Evolutionary conservation across 225 moss, liverwort and hornwort genomes (phyloP).

Genomic region (Sphagnum contortum): DNA sequence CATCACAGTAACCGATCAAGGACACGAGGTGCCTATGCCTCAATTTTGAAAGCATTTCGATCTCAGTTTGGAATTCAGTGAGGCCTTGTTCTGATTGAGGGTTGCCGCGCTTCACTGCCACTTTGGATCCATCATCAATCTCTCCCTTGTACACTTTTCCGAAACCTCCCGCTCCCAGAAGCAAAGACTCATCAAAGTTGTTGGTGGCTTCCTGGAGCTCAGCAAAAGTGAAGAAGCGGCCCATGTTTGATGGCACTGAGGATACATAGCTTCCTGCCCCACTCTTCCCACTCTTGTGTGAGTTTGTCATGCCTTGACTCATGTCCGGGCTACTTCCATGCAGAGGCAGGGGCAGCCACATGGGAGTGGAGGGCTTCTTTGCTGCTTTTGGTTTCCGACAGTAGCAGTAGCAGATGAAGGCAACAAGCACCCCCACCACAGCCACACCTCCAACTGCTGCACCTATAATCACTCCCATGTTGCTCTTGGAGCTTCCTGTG

Average conservation of each 20-base stretch:
- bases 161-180: constrained; percentile 53
- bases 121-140: constrained; percentile 55
- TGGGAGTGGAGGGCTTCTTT: constrained; percentile 37
- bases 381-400: constrained; percentile 22
- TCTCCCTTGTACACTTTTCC: constrained; percentile 63
- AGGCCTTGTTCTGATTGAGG: constrained; percentile 48
- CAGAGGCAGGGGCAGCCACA: constrained; percentile 80
- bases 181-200: constrained; percentile 41
- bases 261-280: constrained; percentile 68
- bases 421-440: constrained; percentile 34
- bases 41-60: constrained; percentile 49
- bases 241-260: constrained; percentile 51
- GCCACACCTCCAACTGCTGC: constrained; percentile 64
- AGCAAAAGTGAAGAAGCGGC: constrained; percentile 54
- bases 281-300: constrained; percentile 80
- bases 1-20: constrained; percentile 49
- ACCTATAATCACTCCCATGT: constrained; percentile 49
- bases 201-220: constrained; percentile 57
- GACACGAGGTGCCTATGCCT: constrained; percentile 50
- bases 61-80: constrained; percentile 52
- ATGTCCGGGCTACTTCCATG: constrained; percentile 81
- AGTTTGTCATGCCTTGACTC: constrained; percentile 81
- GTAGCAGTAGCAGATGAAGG: constrained; percentile 50
- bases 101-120: constrained; percentile 50
- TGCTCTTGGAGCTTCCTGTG: constrained; percentile 11